Evolutionary conservation across 2,329 filamentous ascomycete species (phyloP), one percentile per base, ranked within the genome.

Genomic region (Salinomyces thailandicus): DNA sequence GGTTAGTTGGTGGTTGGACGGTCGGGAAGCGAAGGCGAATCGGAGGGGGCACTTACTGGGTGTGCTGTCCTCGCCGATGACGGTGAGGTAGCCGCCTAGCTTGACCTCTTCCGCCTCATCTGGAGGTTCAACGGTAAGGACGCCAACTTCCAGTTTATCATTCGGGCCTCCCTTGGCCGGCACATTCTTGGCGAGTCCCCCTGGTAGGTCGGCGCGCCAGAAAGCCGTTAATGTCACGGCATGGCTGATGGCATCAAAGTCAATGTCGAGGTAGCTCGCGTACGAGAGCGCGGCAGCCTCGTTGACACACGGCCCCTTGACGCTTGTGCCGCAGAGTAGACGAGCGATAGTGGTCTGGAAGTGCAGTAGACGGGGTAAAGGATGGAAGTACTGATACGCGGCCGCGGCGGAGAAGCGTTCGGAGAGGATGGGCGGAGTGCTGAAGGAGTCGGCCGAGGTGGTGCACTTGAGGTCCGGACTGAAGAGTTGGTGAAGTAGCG

Each of bases 131-230:
- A 72, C 66, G 5, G 75, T 75, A 39, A 96, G 64, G 28, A 95
- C 71, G 12, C 89, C 89, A 14, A 95, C 75, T 57, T 96, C 89
- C 4, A 85, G 72, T 32, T 80, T 73, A 32, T 76, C 67, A 1
- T 62, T 48, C 6, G 31, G 22, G 7, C 18, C 36, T 19, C 28
- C 34, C 13, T 36, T 33, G n/a, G 15, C 28, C 16, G 31, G 31
- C 11, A 16, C 24, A 8, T 27, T 33, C 36, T 20, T 31, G 14
- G 33, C 36, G 3, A 28, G 24, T 5, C 9, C 11, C 20, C 14
- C 14, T 9, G 17, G 18, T n/a, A 42, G 29, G 11, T 33, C 37
- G 18, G 18, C 13, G 9, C 36, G 26, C 44, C 44, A 91, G 36
- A 77, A 66, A 18, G 72, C 75, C 2, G 76, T 79, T 6, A 86